Evolutionary conservation across 2,329 filamentous ascomycete genomes (phyloP), one percentile per base, ranked within the genome.

Genomic region (Paecilomyces sp.): DNA sequence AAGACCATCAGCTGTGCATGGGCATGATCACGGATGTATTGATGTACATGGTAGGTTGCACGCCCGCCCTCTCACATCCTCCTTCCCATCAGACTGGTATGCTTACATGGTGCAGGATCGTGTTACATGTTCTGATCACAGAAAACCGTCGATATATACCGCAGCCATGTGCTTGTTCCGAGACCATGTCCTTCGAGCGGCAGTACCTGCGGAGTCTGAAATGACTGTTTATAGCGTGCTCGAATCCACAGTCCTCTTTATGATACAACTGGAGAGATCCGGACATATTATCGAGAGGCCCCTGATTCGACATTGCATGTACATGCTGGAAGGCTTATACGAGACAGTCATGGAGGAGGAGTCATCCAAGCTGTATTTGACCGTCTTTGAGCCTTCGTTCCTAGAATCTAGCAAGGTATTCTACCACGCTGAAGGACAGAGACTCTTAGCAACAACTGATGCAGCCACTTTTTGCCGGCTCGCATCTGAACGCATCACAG

Each of bases 11-110:
- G 71, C 85, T 90, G 59, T 92, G 90, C 53, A 96, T 96, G 90
- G 92, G 91, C 70, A 97, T 97, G 93, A 88, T 91, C 56, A 92
- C 92, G 3, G 94, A 97, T 73, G 91, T 97, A 33, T 81, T 97
- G 57, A 97, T 97, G 92, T 97, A 97, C 71, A 91, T 99, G 81
- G 84, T 86, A 70, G 69, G 80, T 69, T 60, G 61, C 25, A 50
- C 15, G 56, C n/a, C 9, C 8, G n/a, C n/a, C 53, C 12, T 34
- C n/a, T 15, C 8, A 57, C 3, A 12, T 34, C 13, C 8, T 28
- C 15, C 1, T 4, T 6, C 28, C 30, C 50, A 22, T 24, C 31
- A 31, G 56, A 25, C 56, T 60, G 56, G 60, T 57, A 53, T 54
- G 36, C 12, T 31, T 51, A 13, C 36, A n/a, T 6, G 51, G 13